phyloP scores from a whole-genome alignment of 192 early-diverging fungal species.

The Backusella parvicylindrica region DNA sequence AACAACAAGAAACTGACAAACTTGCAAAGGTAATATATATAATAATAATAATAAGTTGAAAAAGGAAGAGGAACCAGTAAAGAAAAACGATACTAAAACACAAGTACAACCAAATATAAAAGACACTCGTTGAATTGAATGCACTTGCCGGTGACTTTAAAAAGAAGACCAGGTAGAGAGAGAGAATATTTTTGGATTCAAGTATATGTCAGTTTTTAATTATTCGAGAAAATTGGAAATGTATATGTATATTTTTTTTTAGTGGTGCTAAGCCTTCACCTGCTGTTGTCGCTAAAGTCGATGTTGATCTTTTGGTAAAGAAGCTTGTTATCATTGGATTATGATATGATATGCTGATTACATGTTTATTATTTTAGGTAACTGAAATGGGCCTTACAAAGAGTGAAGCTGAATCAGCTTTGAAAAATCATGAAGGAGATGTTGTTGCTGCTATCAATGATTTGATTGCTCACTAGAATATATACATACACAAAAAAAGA shows the following conservation, averaged over 20 bases:
- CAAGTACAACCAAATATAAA: not conserved
- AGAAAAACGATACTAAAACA: not conserved
- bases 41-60: too few species aligned
- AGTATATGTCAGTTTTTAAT: not conserved
- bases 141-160: not conserved
- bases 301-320: slow-evolving; percentile 14
- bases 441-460: not conserved
- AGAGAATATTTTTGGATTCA: not conserved
- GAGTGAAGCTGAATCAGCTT: slow-evolving; percentile 9
- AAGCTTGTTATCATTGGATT: not conserved
- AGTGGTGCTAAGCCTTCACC: not conserved
- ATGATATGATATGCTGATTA: not conserved
- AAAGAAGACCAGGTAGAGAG: not conserved
- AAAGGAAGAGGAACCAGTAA: not conserved
- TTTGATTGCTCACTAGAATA: not conserved
- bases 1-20: slow-evolving; percentile 7
- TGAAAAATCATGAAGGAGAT: slow-evolving; percentile 6
- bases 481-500: not conserved
- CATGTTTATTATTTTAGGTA: not conserved
- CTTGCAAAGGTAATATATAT: slow-evolving; percentile 7
- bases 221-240: not conserved
- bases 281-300: not conserved
- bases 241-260: not conserved
- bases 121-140: slow-evolving; percentile 1
- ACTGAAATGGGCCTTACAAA: slow-evolving; percentile 10